phyloP scores from a whole-genome alignment of 2,329 filamentous ascomycete genomes.

The Orbilia javanica region DNA sequence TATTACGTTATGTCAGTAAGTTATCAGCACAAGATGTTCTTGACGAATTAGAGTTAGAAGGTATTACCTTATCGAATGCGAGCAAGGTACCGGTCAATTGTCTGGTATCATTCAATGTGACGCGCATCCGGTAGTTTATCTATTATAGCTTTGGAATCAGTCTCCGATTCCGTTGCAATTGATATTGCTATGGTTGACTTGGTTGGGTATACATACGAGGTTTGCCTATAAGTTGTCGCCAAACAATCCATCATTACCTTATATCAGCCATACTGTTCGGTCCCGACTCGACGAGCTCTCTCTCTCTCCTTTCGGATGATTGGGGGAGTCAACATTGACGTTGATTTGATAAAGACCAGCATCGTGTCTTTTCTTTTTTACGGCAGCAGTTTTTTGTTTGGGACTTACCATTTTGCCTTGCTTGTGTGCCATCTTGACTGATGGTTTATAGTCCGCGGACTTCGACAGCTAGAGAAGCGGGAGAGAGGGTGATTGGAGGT shows the following conservation, averaged over 20 bases:
- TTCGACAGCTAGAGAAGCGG: constrained; percentile 2
- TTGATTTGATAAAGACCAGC: constrained; percentile 37
- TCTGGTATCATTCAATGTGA: constrained; percentile 92
- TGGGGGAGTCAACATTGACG: constrained; percentile 58
- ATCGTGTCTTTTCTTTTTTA: constrained; percentile 1
- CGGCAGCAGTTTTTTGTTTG: constrained; percentile 19
- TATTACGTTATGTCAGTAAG: constrained; percentile 65
- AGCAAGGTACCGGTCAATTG: constrained; percentile 99
- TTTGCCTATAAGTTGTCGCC: constrained; percentile 50
- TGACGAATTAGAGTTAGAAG: neutral
- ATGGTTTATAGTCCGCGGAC: constrained; percentile 62
- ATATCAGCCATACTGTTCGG: constrained; percentile 57
- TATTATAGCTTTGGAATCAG: constrained; percentile 65
- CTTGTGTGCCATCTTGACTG: constrained; percentile 81
- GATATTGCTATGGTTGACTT: constrained; percentile 31
- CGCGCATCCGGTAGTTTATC: constrained; percentile 99
- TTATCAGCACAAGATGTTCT: constrained; percentile 58
- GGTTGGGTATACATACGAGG: constrained; percentile 54
- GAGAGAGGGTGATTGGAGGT: neutral
- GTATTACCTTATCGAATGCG: constrained; percentile 90
- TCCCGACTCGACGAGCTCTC: constrained; percentile 47
- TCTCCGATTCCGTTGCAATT: constrained; percentile 19
- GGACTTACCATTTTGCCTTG: constrained; percentile 98
- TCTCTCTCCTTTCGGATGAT: constrained; percentile 30
- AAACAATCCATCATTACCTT: constrained; percentile 50